Percentiles rank a stretch among this genome's conserved stretches.
These are phyloP conservation scores for Starmerella vaccinii DNA, from an alignment of 805 yeast genomes.

Conservation along the genomic window DNA sequence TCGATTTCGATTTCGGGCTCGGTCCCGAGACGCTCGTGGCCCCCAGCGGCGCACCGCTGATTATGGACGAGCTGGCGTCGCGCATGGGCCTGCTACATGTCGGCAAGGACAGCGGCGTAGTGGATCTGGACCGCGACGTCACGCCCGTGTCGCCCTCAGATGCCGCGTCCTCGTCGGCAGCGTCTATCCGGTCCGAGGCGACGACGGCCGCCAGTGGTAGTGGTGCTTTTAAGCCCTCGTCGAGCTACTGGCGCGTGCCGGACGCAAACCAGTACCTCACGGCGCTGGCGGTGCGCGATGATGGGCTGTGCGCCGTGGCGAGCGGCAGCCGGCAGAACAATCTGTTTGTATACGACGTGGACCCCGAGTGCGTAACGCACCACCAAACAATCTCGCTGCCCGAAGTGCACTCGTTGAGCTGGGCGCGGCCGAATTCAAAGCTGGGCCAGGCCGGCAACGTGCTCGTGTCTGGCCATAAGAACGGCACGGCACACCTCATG, in stretches of 20 bases:
- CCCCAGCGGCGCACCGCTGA: not conserved
- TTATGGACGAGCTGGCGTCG: slow-evolving; percentile 1
- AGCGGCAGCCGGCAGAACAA: slow-evolving; percentile 41
- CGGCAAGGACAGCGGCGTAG: not conserved
- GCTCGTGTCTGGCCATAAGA: slow-evolving; percentile 56
- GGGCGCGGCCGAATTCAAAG: slow-evolving; percentile 32
- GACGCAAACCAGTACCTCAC: slow-evolving; percentile 31
- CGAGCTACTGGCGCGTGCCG: slow-evolving; percentile 34
- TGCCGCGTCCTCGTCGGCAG: slow-evolving; percentile 7
- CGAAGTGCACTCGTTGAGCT: slow-evolving; percentile 39
- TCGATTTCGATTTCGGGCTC: slow-evolving; percentile 9
- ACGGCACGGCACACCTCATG: slow-evolving; percentile 65
- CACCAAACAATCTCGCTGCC: slow-evolving; percentile 51
- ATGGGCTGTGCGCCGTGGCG: slow-evolving; percentile 43
- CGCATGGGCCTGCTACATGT: not conserved
- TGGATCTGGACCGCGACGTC: not conserved
- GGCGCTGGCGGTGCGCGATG: slow-evolving; percentile 31
- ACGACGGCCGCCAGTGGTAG: no score
- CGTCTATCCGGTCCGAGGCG: slow-evolving; percentile 13
- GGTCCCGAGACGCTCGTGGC: not conserved
- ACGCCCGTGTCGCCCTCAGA: not conserved
- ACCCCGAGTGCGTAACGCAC: slow-evolving; percentile 37
- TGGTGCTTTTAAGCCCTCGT: slow-evolving; percentile 11
- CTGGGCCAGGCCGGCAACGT: slow-evolving; percentile 39
- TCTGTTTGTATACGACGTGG: slow-evolving; percentile 45